These are phyloP conservation scores for Letharia columbiana DNA, from an alignment of 495 filamentous ascomycete species.

Conservation along the genomic window DNA sequence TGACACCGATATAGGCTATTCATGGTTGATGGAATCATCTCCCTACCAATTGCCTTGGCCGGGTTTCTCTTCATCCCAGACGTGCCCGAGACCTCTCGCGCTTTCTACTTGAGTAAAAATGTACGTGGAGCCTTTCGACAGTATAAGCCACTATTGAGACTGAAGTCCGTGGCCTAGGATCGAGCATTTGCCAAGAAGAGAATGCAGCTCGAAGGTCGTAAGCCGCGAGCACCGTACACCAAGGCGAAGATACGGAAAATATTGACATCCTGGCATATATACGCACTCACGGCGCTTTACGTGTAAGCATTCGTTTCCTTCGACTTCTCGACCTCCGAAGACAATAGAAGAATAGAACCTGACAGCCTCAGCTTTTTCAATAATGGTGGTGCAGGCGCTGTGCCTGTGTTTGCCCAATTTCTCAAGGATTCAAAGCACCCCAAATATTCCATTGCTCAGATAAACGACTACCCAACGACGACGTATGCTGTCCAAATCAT, in stretches of 20 bases:
- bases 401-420: conserved; percentile 1
- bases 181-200: background rate
- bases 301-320: background rate
- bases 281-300: background rate
- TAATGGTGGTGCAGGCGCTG: background rate
- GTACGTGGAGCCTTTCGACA: background rate
- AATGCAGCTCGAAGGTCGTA: background rate
- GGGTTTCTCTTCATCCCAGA: background rate
- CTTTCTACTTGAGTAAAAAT: background rate
- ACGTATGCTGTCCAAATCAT: background rate
- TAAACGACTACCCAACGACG: background rate
- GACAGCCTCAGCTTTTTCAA: background rate
- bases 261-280: conserved; percentile 3
- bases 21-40: background rate
- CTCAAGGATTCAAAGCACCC: conserved; percentile 1
- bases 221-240: background rate
- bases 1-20: background rate
- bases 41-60: background rate
- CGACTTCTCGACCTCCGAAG: no score
- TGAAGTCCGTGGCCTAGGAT: background rate
- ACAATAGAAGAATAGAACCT: background rate
- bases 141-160: background rate
- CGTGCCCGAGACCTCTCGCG: background rate
- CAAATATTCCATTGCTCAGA: background rate
- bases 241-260: background rate